A percentile compares a stretch with the other conserved stretches of the same genome.
These are phyloP conservation scores for Alternaria postmessia DNA, from an alignment of 2,329 filamentous ascomycete genomes.

Conservation along the genomic window DNA sequence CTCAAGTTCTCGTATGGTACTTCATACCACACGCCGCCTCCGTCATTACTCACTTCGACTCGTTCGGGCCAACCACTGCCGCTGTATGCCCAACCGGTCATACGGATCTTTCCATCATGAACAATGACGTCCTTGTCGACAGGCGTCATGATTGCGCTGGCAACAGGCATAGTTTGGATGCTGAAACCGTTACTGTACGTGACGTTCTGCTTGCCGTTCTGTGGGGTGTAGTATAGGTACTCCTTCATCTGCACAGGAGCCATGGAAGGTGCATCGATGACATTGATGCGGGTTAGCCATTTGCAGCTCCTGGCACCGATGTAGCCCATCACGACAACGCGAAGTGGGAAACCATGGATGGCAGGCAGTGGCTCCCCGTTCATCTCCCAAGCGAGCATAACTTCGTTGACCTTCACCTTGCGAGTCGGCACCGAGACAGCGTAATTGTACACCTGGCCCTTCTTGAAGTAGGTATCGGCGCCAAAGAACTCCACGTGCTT, in stretches of 20 bases:
- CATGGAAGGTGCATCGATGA: slow-evolving; percentile 62
- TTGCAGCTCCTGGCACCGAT: slow-evolving; percentile 71
- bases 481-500: slow-evolving; percentile 74
- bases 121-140: slow-evolving; percentile 67
- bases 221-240: slow-evolving; percentile 74
- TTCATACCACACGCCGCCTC: slow-evolving; percentile 70
- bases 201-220: slow-evolving; percentile 73
- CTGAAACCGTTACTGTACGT: slow-evolving; percentile 67
- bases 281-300: slow-evolving; percentile 70
- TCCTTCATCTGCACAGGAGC: slow-evolving; percentile 72
- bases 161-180: slow-evolving; percentile 77
- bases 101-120: slow-evolving; percentile 66
- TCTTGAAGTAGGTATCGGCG: slow-evolving; percentile 77
- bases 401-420: slow-evolving; percentile 73
- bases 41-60: slow-evolving; percentile 70
- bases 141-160: slow-evolving; percentile 71
- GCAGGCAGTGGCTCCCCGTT: slow-evolving; percentile 70
- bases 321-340: slow-evolving; percentile 70
- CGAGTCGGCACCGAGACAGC: slow-evolving; percentile 71
- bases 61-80: slow-evolving; percentile 62
- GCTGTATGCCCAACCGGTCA: slow-evolving; percentile 58
- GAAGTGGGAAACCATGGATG: slow-evolving; percentile 72
- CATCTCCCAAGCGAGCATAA: slow-evolving; percentile 76
- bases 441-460: slow-evolving; percentile 71
- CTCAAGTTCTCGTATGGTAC: slow-evolving; percentile 68